Evolutionary conservation across 352 stramenopile species (phyloP).

Genomic region (Aphanomyces cochlioides): DNA sequence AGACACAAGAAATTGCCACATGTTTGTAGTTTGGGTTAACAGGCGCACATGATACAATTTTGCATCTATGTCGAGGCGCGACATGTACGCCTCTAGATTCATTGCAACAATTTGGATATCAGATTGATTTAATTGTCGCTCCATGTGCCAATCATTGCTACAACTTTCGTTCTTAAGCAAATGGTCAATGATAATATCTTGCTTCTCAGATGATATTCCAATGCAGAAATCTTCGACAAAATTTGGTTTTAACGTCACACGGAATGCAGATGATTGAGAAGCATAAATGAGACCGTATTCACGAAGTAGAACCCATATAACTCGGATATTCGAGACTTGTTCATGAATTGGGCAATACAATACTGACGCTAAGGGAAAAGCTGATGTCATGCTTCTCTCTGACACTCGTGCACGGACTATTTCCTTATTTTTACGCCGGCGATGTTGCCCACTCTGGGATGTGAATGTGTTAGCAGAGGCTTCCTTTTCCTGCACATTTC

Average conservation of each 20-base stretch:
- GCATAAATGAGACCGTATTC: background rate
- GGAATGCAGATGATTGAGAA: background rate
- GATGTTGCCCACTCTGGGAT: no score
- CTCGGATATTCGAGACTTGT: background rate
- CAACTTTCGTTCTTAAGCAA: background rate
- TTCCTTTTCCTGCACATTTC: no score
- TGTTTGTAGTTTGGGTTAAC: conserved; percentile 15
- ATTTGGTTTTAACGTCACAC: background rate
- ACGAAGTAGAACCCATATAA: conserved; percentile 7
- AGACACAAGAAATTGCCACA: conserved; percentile 24
- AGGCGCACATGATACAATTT: conserved; percentile 13
- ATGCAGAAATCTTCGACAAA: conserved; percentile 17
- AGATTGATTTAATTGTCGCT: background rate
- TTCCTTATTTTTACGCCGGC: no score
- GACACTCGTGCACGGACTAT: background rate
- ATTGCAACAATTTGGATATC: conserved; percentile 7
- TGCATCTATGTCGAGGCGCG: background rate
- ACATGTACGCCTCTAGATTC: conserved; percentile 14
- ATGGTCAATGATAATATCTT: conserved; percentile 13
- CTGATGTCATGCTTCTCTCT: conserved; percentile 1
- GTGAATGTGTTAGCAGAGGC: no score
- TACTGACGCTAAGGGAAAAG: conserved; percentile 16
- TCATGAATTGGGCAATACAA: conserved; percentile 8
- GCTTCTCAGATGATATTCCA: background rate
- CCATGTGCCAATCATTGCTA: background rate